Base-by-base conservation (phyloP, 2,329 filamentous ascomycete species). In the Fusarium sp. region DNA sequence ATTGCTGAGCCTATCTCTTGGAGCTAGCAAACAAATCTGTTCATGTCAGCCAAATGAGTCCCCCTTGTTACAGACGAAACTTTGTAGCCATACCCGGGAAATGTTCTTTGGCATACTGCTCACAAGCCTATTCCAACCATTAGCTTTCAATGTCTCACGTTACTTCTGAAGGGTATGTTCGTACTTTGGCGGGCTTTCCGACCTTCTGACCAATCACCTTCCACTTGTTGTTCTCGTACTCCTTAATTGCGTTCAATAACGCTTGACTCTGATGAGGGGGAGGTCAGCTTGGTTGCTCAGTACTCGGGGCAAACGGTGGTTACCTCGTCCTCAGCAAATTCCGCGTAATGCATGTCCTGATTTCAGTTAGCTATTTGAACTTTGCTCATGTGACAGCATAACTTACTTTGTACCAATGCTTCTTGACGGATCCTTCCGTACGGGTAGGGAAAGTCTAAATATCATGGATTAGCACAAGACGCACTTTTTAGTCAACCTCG, bases 171-270 rank as follows among this genome's bases (percentile, higher is more conserved):
- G 11, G 20, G 10, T 16, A 6, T 12, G 10, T 45, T 18, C 53
- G 13, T 78, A 80, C 78, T 89, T 99, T 99, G 73, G 96, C 96
- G 49, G 96, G 96, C 82, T 99, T 99, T 76, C 94, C 94, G 73
- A 99, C 93, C 81, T 98, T 98, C 79, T 93, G 91, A 36, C 96
- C 96, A 77, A 98, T 98, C 28, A 91, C 89, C 82, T 98, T 98
- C 96, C 96, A 99, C 79, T 98, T 98, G 80, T 97, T 97, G 77
- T 93, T 91, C 79, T 99, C 96, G 81, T 98, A 98, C 78, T 99
- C 96, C 82, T 97, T 97, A 82, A 99, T 99, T 31, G 96, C 96
- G 70, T 92, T 93, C 71, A 97, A 88, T 62, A 99, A 83, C 37
- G 92, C 92, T 74, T 90, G 87, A 76, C 89, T 93, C 88, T 93